Conservation (phyloP, 2,329 filamentous ascomycete genomes). For the Cordyceps militaris region DNA sequence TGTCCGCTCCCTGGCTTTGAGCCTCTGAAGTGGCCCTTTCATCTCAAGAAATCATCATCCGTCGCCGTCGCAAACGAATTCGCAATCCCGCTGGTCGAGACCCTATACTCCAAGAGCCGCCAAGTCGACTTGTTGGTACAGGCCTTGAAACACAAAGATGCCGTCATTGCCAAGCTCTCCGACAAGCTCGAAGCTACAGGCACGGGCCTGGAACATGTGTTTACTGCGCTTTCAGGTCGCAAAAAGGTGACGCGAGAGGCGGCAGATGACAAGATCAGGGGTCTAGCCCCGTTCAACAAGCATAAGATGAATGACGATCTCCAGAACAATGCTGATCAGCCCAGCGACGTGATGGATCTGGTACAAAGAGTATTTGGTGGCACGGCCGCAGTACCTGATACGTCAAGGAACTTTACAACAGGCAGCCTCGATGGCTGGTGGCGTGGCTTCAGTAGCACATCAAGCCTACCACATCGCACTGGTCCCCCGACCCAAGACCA, state of each 20-base stretch:
- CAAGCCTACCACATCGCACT: conserved; percentile 17
- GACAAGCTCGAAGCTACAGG: conserved; percentile 49
- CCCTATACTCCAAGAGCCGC: conserved; percentile 32
- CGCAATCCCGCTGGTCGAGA: conserved; percentile 45
- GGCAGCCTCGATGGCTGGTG: conserved; percentile 43
- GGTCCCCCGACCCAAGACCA: conserved; percentile 5
- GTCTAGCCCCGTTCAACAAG: conserved; percentile 42
- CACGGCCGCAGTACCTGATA: conserved; percentile 24
- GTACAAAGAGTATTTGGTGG: conserved; percentile 35
- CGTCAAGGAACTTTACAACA: conserved; percentile 24
- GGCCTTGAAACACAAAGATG: conserved; percentile 44
- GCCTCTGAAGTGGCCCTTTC: conserved; percentile 58
- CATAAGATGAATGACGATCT: conserved; percentile 31
- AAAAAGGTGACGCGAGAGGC: conserved; percentile 37
- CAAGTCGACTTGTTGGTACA: conserved; percentile 38
- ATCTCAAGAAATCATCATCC: conserved; percentile 40
- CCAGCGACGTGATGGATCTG: conserved; percentile 30
- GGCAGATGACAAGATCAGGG: conserved; percentile 43
- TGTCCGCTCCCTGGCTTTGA: conserved; percentile 58
- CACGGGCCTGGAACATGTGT: conserved; percentile 46
- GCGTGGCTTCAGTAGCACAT: conserved; percentile 32
- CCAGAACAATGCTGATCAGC: conserved; percentile 18
- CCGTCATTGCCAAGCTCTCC: conserved; percentile 40
- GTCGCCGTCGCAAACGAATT: conserved; percentile 40
- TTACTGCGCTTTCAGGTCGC: conserved; percentile 42